A percentile compares a stretch with the other conserved stretches of the same genome.
Conservation (phyloP, 2,329 filamentous ascomycete genomes). For the Amphichorda felina region DNA sequence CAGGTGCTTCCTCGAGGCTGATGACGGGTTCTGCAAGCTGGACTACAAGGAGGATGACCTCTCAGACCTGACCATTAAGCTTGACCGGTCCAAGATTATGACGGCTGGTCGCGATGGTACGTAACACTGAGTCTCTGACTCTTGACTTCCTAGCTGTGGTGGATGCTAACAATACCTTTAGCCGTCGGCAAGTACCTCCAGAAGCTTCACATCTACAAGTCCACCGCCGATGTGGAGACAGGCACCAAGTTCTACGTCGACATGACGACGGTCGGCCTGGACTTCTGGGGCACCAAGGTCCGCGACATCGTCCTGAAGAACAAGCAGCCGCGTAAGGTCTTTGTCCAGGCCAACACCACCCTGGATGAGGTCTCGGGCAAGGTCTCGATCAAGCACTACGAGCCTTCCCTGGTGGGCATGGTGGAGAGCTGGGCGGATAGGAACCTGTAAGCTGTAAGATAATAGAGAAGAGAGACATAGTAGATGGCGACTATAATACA, state of each 20-base stretch:
- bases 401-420: constrained; percentile 68
- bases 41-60: constrained; percentile 62
- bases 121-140: constrained; percentile 1
- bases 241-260: constrained; percentile 73
- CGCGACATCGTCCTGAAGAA: constrained; percentile 63
- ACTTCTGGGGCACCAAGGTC: constrained; percentile 75
- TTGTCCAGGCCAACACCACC: constrained; percentile 86
- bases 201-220: constrained; percentile 87
- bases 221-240: constrained; percentile 68
- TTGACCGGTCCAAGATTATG: constrained; percentile 80
- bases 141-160: neutral
- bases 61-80: constrained; percentile 67
- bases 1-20: constrained; percentile 72
- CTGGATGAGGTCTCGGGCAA: constrained; percentile 55
- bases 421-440: constrained; percentile 71
- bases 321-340: constrained; percentile 79
- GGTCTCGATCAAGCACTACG: constrained; percentile 76
- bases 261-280: constrained; percentile 70
- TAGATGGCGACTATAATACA: neutral
- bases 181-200: constrained; percentile 81
- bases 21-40: constrained; percentile 77
- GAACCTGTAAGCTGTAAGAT: constrained; percentile 22
- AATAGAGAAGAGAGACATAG: neutral
- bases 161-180: constrained; percentile 14
- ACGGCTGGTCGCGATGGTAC: constrained; percentile 63